These are phyloP conservation scores for Phytopythium ostracodes DNA, from an alignment of 352 stramenopile genomes.

Conservation along the genomic window DNA sequence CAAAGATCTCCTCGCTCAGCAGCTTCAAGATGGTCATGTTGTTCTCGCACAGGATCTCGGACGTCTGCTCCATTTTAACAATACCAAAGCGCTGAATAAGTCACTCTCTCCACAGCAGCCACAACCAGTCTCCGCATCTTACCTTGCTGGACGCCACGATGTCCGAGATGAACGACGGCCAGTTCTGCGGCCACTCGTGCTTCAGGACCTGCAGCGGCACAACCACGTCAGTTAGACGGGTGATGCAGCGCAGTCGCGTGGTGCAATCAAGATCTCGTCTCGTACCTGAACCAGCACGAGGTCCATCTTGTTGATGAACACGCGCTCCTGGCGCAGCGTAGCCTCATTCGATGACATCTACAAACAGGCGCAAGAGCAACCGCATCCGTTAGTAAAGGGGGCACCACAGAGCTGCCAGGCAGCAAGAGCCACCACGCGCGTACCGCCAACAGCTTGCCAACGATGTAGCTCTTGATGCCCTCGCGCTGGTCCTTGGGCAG, in stretches of 20 bases:
- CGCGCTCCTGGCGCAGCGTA: slow-evolving; percentile 83
- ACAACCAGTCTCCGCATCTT: slow-evolving; percentile 12
- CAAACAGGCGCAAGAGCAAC: neutral
- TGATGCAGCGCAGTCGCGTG: neutral
- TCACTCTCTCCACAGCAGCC: too few species aligned
- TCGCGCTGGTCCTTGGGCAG: slow-evolving; percentile 95
- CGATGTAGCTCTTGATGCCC: slow-evolving; percentile 98
- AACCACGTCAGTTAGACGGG: neutral
- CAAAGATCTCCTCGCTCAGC: slow-evolving; percentile 98
- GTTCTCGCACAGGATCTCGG: slow-evolving; percentile 98
- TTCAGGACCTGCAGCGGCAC: slow-evolving; percentile 92
- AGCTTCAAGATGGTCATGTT: slow-evolving; percentile 99
- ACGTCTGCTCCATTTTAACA: slow-evolving; percentile 55
- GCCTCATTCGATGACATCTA: slow-evolving; percentile 89
- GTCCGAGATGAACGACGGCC: slow-evolving; percentile 98
- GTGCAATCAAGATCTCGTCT: neutral
- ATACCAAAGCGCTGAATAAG: neutral
- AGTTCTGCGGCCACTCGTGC: slow-evolving; percentile 99
- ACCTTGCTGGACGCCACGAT: slow-evolving; percentile 92
- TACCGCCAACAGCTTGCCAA: slow-evolving; percentile 94
- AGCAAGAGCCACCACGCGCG: too few species aligned
- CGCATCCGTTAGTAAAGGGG: neutral
- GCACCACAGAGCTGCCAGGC: too few species aligned
- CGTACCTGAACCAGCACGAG: slow-evolving; percentile 91
- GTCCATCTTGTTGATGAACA: slow-evolving; percentile 96